These are phyloP conservation scores for Monosporascus ibericus DNA, from an alignment of 2,329 filamentous ascomycete genomes.

Conservation along the genomic window DNA sequence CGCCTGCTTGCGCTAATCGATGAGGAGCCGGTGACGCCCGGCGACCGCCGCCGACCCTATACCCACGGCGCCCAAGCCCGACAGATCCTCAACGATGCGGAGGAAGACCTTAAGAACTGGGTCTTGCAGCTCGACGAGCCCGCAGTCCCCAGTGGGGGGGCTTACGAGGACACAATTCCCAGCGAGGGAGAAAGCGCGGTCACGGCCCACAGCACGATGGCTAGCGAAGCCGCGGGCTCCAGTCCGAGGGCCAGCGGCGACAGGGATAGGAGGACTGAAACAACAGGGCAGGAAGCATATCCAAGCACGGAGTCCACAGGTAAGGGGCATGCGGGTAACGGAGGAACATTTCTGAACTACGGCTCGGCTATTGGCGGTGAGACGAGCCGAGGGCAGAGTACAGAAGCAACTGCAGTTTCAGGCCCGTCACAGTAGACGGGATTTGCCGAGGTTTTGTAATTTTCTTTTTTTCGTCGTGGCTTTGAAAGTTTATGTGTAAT, in stretches of 20 bases:
- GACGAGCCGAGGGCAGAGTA: not conserved
- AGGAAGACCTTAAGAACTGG: slow-evolving; percentile 82
- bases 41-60: slow-evolving; percentile 69
- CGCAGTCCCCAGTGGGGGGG: not conserved
- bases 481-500: not conserved
- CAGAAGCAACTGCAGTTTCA: not conserved
- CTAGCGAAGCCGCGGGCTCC: too few relatives aligned
- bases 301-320: too few relatives aligned
- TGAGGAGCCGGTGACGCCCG: slow-evolving; percentile 82
- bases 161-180: not conserved
- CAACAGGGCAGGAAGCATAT: too few relatives aligned
- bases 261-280: too few relatives aligned
- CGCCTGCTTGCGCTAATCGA: slow-evolving; percentile 81
- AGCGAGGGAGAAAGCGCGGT: too few relatives aligned
- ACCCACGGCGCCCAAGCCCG: slow-evolving; percentile 61
- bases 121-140: slow-evolving; percentile 35
- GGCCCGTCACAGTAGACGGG: not conserved
- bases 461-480: too few relatives aligned
- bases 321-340: too few relatives aligned
- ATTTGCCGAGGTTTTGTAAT: too few relatives aligned
- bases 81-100: slow-evolving; percentile 85
- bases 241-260: too few relatives aligned
- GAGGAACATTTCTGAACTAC: too few relatives aligned
- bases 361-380: too few relatives aligned
- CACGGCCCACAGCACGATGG: too few relatives aligned